Evolutionary conservation across 2,329 filamentous ascomycete species (phyloP), one percentile per base, ranked within the genome.

Genomic region (Aaosphaeria arxii): DNA sequence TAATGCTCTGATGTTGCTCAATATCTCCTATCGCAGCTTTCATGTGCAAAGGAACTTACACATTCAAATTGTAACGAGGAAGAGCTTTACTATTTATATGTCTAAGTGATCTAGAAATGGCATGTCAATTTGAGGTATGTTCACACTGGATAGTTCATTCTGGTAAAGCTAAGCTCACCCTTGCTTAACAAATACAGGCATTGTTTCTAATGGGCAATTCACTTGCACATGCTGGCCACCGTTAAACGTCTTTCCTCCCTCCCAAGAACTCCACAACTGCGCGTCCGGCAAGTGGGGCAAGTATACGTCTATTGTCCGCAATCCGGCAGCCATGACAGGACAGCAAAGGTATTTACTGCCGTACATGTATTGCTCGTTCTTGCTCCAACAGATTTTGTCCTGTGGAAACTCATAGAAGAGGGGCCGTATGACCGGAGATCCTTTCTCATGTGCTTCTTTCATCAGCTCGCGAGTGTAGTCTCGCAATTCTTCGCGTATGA

Each of bases 331-430:
- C 47, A 86, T 56, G 0, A 87, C 73, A 0, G 84, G 83, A 9
- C 74, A 78, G 6, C 79, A 75, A 11, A 87, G 67, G 57, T 85
- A 86, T 58, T 77, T 79, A 11, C 67, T 59, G 0, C 84, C 84
- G 56, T 79, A 87, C 77, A 87, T 81, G 59, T 86, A 87, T 69
- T 86, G 77, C 31, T 77, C 76, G 44, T 82, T 79, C 3, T 84
- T 60, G 4, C 76, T 72, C 84, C 84, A 87, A 11, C 74, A 71
- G 47, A 59, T 64, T 9, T 64, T 42, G 49, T 87, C 83, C 0
- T 67, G 49, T 0, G 83, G 83, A 49, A 86, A 87, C 49, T 84
- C 82, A 52, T 83, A 84, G 59, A 87, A 87, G 7, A 83, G 59
- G 1, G 83, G 73, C 9, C 84, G 67, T 60, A 88, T 87, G 7